Evolutionary conservation across 257 asterid genomes (phyloP), one percentile per base, ranked within the genome.

Genomic region (Primulina tabacum): DNA sequence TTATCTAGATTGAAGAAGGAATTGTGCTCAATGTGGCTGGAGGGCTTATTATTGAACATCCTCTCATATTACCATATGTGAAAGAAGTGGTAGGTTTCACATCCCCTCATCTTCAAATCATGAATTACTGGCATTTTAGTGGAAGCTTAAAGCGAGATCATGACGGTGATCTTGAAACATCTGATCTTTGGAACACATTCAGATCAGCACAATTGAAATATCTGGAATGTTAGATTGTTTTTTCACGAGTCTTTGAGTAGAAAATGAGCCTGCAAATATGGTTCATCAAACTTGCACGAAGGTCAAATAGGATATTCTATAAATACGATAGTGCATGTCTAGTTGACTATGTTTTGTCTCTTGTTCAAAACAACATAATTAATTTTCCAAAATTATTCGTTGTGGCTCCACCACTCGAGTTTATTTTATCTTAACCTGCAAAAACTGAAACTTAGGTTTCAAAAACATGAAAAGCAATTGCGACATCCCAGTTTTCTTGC

Each of bases 1-100:
- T 62, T 71, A 37, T 66, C 43, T 82, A 92, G 97, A 86, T 93
- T 32, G 89, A 89, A 77, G 97, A 90, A 77, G 96, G 95, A 50
- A 71, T 21, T 24, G 95, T 93, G 78, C 88, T 90, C 50, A 73
- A 89, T 78, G 99, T 92, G 28, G 99, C 99, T 24, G 99, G 99
- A 67, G 99, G 90, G 53, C 83, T 93, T 56, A 91, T 93, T 60
- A 88, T 93, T 14, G 99, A 93, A 76, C 96, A 93, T 78, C 96
- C 97, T 71, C 81, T 90, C 68, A 74, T 91, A 71, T 73, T 86
- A 65, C 96, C 99, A 14, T 86, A 77, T 37, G 87, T 93, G 5
- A 91, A 89, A 76, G 82, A 89, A 79, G 96, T 92, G 96, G 97
- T 90, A 12, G 50, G 92, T 80, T 70, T 65, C 63, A 60, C 34